A percentile compares a stretch with the other conserved stretches of the same genome.
These are phyloP conservation scores for Ophidiomyces ophidiicola DNA, from an alignment of 2,329 filamentous ascomycete species.

Conservation along the genomic window DNA sequence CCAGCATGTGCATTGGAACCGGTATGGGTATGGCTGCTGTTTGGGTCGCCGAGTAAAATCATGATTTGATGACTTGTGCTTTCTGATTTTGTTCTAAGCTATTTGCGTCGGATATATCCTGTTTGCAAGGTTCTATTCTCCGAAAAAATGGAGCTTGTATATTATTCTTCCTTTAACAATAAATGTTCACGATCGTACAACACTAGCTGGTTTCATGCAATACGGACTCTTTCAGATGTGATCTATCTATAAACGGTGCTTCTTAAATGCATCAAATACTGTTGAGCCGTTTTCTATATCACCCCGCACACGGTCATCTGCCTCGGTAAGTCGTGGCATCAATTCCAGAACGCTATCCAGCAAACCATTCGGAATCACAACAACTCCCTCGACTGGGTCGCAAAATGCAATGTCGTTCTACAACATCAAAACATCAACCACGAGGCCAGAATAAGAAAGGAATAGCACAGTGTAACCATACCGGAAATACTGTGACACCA, in stretches of 20 bases:
- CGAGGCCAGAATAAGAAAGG: not conserved
- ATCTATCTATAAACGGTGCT: conserved; percentile 39
- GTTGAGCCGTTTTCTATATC: conserved; percentile 52
- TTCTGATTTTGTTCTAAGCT: conserved; percentile 10
- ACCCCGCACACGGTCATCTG: conserved; percentile 50
- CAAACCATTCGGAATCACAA: conserved; percentile 52
- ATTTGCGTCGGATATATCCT: not conserved
- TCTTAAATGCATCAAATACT: conserved; percentile 55
- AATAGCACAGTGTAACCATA: conserved; percentile 18
- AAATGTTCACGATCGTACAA: no score
- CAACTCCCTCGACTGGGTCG: conserved; percentile 57
- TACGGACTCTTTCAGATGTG: no score
- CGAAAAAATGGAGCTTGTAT: no score
- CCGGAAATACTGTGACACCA: conserved; percentile 33
- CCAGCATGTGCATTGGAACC: conserved; percentile 92
- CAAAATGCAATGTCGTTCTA: conserved; percentile 57
- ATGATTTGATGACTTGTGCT: conserved; percentile 1
- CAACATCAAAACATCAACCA: conserved; percentile 1
- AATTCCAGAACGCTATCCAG: conserved; percentile 50
- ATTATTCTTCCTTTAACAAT: conserved; percentile 4
- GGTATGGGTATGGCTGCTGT: conserved; percentile 97
- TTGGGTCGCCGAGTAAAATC: conserved; percentile 75
- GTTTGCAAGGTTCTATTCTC: no score
- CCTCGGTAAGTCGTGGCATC: conserved; percentile 41
- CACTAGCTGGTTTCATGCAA: no score